Evolutionary conservation across 805 yeast species (phyloP), one percentile per base, ranked within the genome.

Genomic region (Hanseniaspora taiwanica): DNA sequence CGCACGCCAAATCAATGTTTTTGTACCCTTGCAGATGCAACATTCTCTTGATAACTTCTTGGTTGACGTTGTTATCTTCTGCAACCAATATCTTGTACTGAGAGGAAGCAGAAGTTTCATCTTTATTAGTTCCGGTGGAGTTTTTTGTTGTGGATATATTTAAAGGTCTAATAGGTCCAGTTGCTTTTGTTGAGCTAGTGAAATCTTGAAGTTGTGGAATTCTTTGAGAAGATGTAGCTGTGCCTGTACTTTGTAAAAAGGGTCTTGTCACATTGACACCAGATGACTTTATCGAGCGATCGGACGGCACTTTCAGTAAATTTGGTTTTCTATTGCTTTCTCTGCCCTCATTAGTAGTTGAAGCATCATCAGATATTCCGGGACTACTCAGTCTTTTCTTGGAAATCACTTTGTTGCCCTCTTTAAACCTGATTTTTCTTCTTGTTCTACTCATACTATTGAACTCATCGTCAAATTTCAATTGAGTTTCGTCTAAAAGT

Each of bases 11-110:
- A 2, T 76, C 74, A 35, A 91, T 69, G 46, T 77, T 72, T 1
- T 58, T 61, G 44, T 82, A 71, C 0, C 95, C 94, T 61, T 91
- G 96, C 17, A 91, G 63, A 39, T 70, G 72, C 44, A 91, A 65
- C 96, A 91, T 87, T 40, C 97, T 65, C 50, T 72, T 76, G 54
- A 89, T 82, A 17, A 91, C 96, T 60, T 87, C 95, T 58, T 89
- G 97, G 55, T 91, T 91, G 8, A 91, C 96, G 48, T 71, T 64
- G 53, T 91, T 91, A 53, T 91, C 98, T 54, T 91, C 98, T 0
- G 96, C 97, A 13, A 91, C 89, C 36, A 91, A 65, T 18, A 91
- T 46, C 27, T 19, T 20, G 14, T 20, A 14, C 14, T 43, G 38
- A 24, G 19, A 38, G 33, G n/a, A 6, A 29, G 9, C 9, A 10